Percentiles rank a stretch among this genome's conserved stretches.
Evolutionary conservation across 2,329 filamentous ascomycete species (phyloP).

Genomic region (Drechslera avenae): DNA sequence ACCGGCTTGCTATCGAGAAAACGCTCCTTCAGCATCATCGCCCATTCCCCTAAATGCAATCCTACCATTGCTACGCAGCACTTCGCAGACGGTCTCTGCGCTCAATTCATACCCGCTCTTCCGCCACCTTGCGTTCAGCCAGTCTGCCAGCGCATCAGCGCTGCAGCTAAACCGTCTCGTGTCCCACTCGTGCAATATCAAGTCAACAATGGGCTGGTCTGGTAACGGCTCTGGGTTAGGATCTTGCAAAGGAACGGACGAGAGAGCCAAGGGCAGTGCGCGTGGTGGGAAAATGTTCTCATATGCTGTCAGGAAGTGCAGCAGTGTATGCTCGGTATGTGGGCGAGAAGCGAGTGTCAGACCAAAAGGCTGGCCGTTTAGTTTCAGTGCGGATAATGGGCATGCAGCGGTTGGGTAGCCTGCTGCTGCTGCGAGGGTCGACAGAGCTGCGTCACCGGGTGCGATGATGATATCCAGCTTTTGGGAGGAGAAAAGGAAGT

Average conservation of each 20-base stretch:
- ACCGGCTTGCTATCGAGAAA: conserved; percentile 20
- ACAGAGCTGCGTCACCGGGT: conserved; percentile 44
- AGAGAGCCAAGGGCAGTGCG: conserved; percentile 38
- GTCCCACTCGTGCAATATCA: conserved; percentile 45
- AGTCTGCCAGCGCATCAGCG: conserved; percentile 42
- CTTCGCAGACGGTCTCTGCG: conserved; percentile 44
- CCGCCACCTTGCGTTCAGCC: conserved; percentile 43
- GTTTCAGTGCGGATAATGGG: conserved; percentile 41
- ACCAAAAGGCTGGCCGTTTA: conserved; percentile 46
- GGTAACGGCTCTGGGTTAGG: conserved; percentile 35
- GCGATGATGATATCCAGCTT: conserved; percentile 42
- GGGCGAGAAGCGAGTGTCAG: conserved; percentile 40
- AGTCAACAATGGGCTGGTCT: conserved; percentile 40
- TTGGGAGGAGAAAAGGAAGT: conserved; percentile 36
- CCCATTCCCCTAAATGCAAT: conserved; percentile 44
- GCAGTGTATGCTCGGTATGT: conserved; percentile 39
- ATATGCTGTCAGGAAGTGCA: conserved; percentile 47
- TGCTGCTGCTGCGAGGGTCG: conserved; percentile 43
- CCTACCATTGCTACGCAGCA: conserved; percentile 41
- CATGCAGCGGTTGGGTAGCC: conserved; percentile 46
- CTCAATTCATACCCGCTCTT: conserved; percentile 45
- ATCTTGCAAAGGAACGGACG: conserved; percentile 35
- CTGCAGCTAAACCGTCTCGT: conserved; percentile 38
- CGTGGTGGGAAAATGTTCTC: conserved; percentile 44
- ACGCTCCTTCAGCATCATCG: conserved; percentile 42